These are phyloP conservation scores for Bonia amplexicaulis DNA, from an alignment of 176 grass and related monocot species.

Conservation along the genomic window DNA sequence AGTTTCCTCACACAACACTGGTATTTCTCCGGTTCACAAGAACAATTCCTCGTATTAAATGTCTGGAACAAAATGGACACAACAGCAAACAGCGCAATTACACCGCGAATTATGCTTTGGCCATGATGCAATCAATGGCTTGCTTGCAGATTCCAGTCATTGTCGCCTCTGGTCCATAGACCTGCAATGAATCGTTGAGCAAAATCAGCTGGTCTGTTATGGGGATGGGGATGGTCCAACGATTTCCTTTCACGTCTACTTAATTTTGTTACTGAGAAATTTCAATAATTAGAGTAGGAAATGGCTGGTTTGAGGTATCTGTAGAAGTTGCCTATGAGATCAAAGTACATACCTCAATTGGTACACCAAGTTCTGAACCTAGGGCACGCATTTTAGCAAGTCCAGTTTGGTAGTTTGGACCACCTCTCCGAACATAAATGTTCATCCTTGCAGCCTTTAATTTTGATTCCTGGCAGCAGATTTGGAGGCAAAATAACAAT, in stretches of 20 bases:
- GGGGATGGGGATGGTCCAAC: not conserved
- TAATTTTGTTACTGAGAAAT: not conserved
- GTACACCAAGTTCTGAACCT: conserved; percentile 68
- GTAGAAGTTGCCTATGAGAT: not conserved
- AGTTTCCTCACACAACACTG: conserved; percentile 10
- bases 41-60: not conserved
- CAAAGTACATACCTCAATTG: conserved; percentile 63
- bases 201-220: conserved; percentile 1
- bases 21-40: not conserved
- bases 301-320: not conserved
- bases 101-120: conserved; percentile 31
- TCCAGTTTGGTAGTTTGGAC: conserved; percentile 90
- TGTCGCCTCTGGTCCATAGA: conserved; percentile 90
- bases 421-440: conserved; percentile 90
- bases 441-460: conserved; percentile 85
- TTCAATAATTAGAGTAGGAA: not conserved
- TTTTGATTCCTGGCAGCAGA: conserved; percentile 67
- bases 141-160: conserved; percentile 98
- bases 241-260: not conserved
- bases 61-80: conserved; percentile 5
- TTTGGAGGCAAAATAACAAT: not conserved
- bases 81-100: not conserved
- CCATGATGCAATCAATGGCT: conserved; percentile 86
- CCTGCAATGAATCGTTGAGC: conserved; percentile 43
- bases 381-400: conserved; percentile 92